Conservation (phyloP, 2,329 filamentous ascomycete species). For the Calonectria pteridis region DNA sequence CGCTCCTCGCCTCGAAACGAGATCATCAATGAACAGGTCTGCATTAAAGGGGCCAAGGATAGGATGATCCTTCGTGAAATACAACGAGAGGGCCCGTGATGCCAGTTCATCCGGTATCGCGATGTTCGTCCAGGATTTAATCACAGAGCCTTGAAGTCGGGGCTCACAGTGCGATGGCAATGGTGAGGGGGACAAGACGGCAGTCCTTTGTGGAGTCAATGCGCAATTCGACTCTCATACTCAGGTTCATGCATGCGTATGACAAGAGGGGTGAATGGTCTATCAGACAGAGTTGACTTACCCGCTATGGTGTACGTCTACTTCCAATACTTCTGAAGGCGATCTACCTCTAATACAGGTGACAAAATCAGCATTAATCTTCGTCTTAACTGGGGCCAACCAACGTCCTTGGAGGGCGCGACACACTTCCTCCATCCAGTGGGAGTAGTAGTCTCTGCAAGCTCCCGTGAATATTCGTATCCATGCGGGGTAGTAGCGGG, state of each 20-base stretch:
- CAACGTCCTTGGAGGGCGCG: neutral
- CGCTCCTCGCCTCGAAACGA: neutral
- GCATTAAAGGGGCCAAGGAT: neutral
- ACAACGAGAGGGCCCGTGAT: neutral
- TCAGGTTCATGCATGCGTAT: neutral
- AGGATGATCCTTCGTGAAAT: neutral
- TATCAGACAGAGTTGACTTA: neutral
- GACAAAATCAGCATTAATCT: neutral
- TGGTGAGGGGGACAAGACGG: neutral
- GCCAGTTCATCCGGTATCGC: neutral
- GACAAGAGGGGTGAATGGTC: no score
- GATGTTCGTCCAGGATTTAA: neutral
- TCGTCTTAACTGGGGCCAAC: neutral
- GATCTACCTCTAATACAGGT: neutral
- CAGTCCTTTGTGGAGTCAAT: neutral
- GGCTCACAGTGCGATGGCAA: neutral
- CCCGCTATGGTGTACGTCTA: neutral
- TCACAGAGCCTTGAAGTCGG: neutral
- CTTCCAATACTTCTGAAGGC: neutral
- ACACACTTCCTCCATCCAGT: neutral
- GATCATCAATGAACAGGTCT: neutral
- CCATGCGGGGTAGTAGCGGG: neutral
- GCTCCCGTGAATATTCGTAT: neutral
- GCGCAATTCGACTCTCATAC: neutral
- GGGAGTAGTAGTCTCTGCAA: neutral